phyloP scores from a whole-genome alignment of 345 rosid genomes.

The Euphorbia lathyris region DNA sequence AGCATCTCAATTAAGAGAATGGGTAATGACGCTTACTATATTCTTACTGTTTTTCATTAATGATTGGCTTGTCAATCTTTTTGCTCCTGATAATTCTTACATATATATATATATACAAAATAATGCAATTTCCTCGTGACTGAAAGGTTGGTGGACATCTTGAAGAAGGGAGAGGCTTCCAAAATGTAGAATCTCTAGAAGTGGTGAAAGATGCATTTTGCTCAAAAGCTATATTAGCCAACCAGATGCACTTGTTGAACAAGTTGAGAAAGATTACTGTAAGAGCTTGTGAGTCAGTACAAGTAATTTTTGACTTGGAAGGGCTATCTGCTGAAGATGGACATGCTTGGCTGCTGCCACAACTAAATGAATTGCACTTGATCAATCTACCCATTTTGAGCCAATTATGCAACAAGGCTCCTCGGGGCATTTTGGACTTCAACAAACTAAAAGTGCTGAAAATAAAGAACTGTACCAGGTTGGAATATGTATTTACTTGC shows the following conservation, averaged over 20 bases:
- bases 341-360: not conserved
- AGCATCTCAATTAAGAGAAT: not conserved
- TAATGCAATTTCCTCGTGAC: not conserved
- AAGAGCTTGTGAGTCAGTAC: not conserved
- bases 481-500: not conserved
- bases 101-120: too few relatives aligned
- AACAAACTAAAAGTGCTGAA: not conserved
- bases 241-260: not conserved
- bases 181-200: not conserved
- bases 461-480: not conserved
- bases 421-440: not conserved
- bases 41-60: not conserved
- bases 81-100: too few relatives aligned
- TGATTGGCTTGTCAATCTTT: not conserved
- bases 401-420: not conserved
- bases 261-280: not conserved
- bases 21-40: too few relatives aligned
- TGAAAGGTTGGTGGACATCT: not conserved
- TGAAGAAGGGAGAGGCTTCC: not conserved
- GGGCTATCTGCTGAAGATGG: not conserved
- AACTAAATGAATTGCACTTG: not conserved
- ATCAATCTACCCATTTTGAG: conserved; percentile 1
- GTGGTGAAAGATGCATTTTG: not conserved
- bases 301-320: not conserved
- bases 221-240: not conserved